phyloP scores from a whole-genome alignment of 225 moss, liverwort and hornwort species.

The Physcomitrellopsis africana region DNA sequence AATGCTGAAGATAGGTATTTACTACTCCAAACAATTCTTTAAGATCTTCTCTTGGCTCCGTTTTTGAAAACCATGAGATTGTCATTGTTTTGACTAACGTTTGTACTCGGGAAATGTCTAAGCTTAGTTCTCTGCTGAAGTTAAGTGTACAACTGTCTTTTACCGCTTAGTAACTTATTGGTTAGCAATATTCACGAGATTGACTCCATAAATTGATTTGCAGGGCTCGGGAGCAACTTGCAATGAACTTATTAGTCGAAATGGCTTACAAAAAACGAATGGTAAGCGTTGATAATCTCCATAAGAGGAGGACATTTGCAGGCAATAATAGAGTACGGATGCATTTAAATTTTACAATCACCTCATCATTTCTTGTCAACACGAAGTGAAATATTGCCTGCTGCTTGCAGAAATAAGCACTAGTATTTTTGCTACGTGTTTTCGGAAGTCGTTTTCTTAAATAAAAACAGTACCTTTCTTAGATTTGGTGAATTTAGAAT shows the following conservation, averaged over 20 bases:
- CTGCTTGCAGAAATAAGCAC: neutral
- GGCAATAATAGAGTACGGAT: neutral
- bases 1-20: constrained; percentile 14
- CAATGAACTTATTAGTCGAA: constrained; percentile 61
- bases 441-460: too few relatives aligned
- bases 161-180: neutral
- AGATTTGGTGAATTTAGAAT: too few relatives aligned
- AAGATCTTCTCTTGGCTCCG: neutral
- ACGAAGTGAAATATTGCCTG: neutral
- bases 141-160: neutral
- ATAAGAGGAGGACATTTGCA: neutral
- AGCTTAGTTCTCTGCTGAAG: neutral
- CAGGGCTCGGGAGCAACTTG: constrained; percentile 63
- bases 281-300: constrained; percentile 34
- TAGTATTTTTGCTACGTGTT: neutral
- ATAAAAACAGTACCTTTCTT: too few relatives aligned
- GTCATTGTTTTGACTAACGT: neutral
- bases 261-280: constrained; percentile 59
- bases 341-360: neutral
- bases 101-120: neutral
- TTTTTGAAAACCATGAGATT: neutral
- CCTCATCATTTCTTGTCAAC: neutral
- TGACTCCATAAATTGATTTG: neutral
- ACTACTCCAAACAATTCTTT: neutral
- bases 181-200: neutral